A percentile compares a stretch with the other conserved stretches of the same genome.
Evolutionary conservation across 257 asterid species (phyloP).

Genomic region (Solanum peruvianum): DNA sequence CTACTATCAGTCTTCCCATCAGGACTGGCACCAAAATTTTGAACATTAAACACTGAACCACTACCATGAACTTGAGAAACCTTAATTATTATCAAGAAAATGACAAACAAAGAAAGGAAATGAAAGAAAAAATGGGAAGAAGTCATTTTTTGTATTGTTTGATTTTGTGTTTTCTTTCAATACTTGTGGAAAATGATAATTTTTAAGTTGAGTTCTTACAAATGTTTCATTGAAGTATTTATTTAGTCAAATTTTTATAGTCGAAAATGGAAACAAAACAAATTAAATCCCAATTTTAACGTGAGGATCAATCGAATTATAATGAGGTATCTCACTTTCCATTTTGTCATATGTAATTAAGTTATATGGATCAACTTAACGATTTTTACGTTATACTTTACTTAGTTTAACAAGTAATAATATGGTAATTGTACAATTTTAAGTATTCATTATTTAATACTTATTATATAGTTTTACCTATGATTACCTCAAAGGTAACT

Average conservation of each 20-base stretch:
- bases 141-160: not conserved
- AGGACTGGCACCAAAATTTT: not conserved
- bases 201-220: not conserved
- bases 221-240: not conserved
- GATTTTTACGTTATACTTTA: not conserved
- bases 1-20: not conserved
- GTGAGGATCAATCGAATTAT: not conserved
- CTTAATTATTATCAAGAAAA: not conserved
- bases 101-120: not conserved
- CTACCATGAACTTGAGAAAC: not conserved
- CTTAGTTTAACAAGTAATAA: not conserved
- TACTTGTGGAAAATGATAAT: not conserved
- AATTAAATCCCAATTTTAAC: not conserved
- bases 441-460: not conserved
- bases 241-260: not conserved
- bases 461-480: not conserved
- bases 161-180: not conserved
- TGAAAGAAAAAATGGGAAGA: not conserved
- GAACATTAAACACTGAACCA: not conserved
- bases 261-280: not conserved
- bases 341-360: not conserved
- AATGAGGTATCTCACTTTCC: not conserved
- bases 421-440: not conserved
- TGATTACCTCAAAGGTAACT: not conserved
- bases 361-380: not conserved